Percentiles rank a stretch among this genome's conserved stretches.
These are phyloP conservation scores for Penicillium verrucosum DNA, from an alignment of 2,329 filamentous ascomycete genomes.

Conservation along the genomic window DNA sequence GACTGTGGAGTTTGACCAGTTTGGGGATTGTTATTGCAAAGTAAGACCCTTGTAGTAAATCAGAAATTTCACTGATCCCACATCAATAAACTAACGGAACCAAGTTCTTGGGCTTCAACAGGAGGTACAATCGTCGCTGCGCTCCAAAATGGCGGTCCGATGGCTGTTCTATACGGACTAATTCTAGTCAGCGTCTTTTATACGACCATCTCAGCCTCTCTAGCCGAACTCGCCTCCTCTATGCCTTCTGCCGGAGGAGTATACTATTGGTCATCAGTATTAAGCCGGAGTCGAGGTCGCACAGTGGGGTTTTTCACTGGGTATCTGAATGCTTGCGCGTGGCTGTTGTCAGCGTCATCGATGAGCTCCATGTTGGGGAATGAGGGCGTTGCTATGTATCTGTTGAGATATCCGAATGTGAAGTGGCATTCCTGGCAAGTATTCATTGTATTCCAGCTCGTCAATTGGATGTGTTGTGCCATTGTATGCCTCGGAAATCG, in stretches of 20 bases:
- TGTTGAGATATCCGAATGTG: constrained; percentile 22
- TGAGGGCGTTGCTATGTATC: constrained; percentile 32
- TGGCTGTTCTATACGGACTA: constrained; percentile 60
- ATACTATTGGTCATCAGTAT: constrained; percentile 58
- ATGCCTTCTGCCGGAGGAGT: constrained; percentile 55
- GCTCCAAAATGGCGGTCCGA: constrained; percentile 58
- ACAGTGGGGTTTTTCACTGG: constrained; percentile 42
- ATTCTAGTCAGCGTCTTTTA: constrained; percentile 48
- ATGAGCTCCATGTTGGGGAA: constrained; percentile 34
- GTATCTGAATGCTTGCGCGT: constrained; percentile 34
- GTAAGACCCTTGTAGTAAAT: constrained; percentile 11
- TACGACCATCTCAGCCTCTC: constrained; percentile 52
- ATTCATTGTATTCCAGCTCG: constrained; percentile 40
- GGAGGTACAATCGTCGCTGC: constrained; percentile 55
- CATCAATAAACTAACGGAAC: background rate
- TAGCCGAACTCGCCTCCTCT: constrained; percentile 56
- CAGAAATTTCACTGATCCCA: background rate
- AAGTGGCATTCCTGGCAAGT: constrained; percentile 32
- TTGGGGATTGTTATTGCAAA: constrained; percentile 54
- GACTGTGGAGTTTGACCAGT: constrained; percentile 54
- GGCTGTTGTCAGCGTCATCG: constrained; percentile 32
- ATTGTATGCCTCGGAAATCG: constrained; percentile 55
- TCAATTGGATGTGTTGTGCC: constrained; percentile 51
- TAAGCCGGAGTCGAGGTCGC: constrained; percentile 48
- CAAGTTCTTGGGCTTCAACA: constrained; percentile 59